These are phyloP conservation scores for Chloranthus sessilifolius DNA, from an alignment of 164 flowering plant species.

Conservation along the genomic window DNA sequence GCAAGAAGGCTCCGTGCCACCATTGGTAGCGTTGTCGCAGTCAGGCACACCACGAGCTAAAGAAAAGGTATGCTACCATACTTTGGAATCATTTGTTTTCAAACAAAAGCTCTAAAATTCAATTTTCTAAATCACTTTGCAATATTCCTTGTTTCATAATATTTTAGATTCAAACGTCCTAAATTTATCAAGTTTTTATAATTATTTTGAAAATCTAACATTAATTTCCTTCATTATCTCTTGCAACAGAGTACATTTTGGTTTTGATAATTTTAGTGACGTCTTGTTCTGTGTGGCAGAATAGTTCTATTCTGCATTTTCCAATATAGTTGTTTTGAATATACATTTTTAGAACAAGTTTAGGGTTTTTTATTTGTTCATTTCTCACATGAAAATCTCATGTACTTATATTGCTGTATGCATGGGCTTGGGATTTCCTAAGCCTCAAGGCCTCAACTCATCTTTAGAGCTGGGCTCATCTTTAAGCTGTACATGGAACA, in stretches of 20 bases:
- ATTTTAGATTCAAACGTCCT: too few relatives aligned
- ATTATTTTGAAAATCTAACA: neutral
- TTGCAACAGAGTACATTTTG: neutral
- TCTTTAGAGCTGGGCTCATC: neutral
- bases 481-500: neutral
- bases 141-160: neutral
- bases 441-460: too few relatives aligned
- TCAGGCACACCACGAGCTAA: slow-evolving; percentile 22
- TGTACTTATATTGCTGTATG: too few relatives aligned
- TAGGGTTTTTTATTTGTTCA: too few relatives aligned
- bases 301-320: too few relatives aligned
- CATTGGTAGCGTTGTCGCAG: slow-evolving; percentile 23
- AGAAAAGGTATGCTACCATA: slow-evolving; percentile 12
- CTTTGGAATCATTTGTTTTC: neutral
- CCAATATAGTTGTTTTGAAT: too few relatives aligned
- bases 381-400: too few relatives aligned
- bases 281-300: too few relatives aligned
- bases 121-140: neutral
- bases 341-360: too few relatives aligned
- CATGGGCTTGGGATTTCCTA: too few relatives aligned
- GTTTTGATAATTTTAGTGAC: too few relatives aligned
- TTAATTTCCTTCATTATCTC: too few relatives aligned
- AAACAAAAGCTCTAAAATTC: neutral
- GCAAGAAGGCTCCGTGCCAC: slow-evolving; percentile 23
- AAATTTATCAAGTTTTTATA: neutral